Percentiles rank a stretch among this genome's conserved stretches.
phyloP scores from a whole-genome alignment of 1,139 yeast genomes.

The Hanseniaspora uvarum region DNA sequence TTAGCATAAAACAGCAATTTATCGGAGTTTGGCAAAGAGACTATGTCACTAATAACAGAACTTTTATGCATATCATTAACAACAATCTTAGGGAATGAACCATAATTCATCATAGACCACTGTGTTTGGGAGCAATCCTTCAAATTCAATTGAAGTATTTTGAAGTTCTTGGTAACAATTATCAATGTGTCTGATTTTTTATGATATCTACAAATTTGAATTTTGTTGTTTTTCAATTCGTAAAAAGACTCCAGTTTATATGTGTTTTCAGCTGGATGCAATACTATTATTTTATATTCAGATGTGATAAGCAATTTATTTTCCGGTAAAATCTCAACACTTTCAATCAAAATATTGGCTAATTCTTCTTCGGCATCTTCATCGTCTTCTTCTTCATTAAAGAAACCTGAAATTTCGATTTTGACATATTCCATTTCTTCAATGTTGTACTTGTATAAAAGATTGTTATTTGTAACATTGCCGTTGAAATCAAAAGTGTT shows the following conservation, averaged over 20 bases:
- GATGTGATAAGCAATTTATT: conserved; percentile 1
- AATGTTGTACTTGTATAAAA: conserved; percentile 12
- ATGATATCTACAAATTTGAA: conserved; percentile 10
- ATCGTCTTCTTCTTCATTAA: neutral
- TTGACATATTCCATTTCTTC: conserved; percentile 12
- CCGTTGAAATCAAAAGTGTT: conserved; percentile 15
- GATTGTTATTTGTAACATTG: conserved; percentile 10
- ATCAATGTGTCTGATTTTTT: conserved; percentile 1
- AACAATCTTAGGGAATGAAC: conserved; percentile 11
- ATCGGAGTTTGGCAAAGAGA: conserved; percentile 1
- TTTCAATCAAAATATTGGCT: neutral
- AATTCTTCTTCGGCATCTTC: conserved; percentile 16
- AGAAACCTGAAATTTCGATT: conserved; percentile 2
- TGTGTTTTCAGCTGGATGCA: neutral
- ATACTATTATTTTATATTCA: neutral
- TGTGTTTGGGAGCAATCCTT: conserved; percentile 7
- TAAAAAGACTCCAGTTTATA: conserved; percentile 4
- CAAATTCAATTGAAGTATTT: conserved; percentile 1
- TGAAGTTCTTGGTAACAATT: conserved; percentile 9
- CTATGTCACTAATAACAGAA: conserved; percentile 5
- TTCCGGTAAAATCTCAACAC: conserved; percentile 7
- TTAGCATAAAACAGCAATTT: conserved; percentile 6
- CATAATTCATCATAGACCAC: conserved; percentile 13
- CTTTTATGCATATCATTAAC: conserved; percentile 13
- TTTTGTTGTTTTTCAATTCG: neutral